Conservation (phyloP, 73 alveolate genomes). For the Uronychia setigera region DNA sequence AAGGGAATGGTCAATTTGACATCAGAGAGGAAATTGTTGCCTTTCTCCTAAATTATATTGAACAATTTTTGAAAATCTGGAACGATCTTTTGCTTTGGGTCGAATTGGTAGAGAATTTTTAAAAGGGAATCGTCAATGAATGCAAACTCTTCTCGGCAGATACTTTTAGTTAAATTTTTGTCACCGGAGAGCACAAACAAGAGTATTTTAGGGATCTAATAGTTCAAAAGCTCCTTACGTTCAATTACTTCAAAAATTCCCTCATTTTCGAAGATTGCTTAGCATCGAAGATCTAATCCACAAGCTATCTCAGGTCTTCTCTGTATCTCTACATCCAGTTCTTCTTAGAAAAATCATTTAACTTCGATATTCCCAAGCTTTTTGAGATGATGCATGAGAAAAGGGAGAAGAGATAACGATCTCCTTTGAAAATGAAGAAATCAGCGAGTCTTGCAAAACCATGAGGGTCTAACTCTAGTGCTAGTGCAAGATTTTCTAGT, state of each 20-base stretch:
- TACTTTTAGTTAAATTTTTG: too few relatives aligned
- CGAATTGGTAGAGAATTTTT: too few relatives aligned
- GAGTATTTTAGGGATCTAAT: neutral
- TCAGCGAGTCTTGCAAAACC: neutral
- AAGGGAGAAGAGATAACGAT: neutral
- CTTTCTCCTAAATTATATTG: too few relatives aligned
- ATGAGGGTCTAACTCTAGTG: neutral
- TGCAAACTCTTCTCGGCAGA: too few relatives aligned
- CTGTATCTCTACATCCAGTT: neutral
- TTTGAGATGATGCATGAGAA: neutral
- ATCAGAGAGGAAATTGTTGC: too few relatives aligned
- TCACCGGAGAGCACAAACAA: too few relatives aligned
- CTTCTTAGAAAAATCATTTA: too few relatives aligned
- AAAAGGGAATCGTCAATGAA: too few relatives aligned
- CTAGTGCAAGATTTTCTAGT: too few relatives aligned
- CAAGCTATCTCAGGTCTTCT: neutral
- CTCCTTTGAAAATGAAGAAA: neutral
- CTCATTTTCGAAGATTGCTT: neutral
- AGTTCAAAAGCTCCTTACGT: neutral
- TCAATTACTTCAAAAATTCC: neutral
- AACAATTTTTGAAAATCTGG: too few relatives aligned
- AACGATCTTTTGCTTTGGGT: too few relatives aligned
- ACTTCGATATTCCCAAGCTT: neutral
- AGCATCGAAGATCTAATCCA: neutral
- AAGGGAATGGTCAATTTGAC: too few relatives aligned